Evolutionary conservation across 1,284 basidiomycete species (phyloP).

Genomic region (Lignosus rhinocerotis): DNA sequence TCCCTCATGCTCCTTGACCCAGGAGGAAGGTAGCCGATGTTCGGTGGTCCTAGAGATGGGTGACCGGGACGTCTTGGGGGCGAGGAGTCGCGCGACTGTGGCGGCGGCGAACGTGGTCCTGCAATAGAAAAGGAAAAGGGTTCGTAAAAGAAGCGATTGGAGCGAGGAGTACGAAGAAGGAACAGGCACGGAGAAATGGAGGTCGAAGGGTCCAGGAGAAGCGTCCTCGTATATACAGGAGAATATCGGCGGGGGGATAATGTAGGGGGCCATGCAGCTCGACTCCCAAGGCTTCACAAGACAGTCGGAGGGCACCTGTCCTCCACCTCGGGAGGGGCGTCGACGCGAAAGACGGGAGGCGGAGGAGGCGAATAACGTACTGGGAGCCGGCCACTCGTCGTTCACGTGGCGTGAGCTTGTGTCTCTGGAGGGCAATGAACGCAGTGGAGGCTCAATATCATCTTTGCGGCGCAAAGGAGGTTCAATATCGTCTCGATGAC

Average conservation of each 20-base stretch:
- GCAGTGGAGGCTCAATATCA: slow-evolving; percentile 8
- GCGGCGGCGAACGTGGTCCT: slow-evolving; percentile 54
- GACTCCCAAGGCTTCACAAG: slow-evolving; percentile 54
- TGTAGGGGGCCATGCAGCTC: slow-evolving; percentile 42
- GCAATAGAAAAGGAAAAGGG: slow-evolving; percentile 44
- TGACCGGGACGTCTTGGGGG: slow-evolving; percentile 19
- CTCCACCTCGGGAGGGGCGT: slow-evolving; percentile 52
- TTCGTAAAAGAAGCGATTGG: slow-evolving; percentile 26
- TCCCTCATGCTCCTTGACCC: slow-evolving; percentile 19
- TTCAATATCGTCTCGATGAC: slow-evolving; percentile 15
- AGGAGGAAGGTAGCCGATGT: slow-evolving; percentile 1
- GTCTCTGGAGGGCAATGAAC: slow-evolving; percentile 19
- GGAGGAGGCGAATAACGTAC: slow-evolving; percentile 78
- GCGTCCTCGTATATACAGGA: slow-evolving; percentile 50
- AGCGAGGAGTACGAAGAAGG: slow-evolving; percentile 36
- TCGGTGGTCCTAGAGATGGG: slow-evolving; percentile 9
- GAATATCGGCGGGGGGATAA: slow-evolving; percentile 43
- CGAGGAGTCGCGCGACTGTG: slow-evolving; percentile 25
- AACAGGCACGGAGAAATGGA: slow-evolving; percentile 38
- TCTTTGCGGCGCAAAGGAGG: slow-evolving; percentile 12
- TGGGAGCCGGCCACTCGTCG: slow-evolving; percentile 54
- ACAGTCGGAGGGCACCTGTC: slow-evolving; percentile 43
- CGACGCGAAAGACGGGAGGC: slow-evolving; percentile 42
- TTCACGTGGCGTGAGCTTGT: slow-evolving; percentile 37
- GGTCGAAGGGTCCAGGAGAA: slow-evolving; percentile 33